Conservation (phyloP, 768 basidiomycete species). For the Boletus rubroflammeus region DNA sequence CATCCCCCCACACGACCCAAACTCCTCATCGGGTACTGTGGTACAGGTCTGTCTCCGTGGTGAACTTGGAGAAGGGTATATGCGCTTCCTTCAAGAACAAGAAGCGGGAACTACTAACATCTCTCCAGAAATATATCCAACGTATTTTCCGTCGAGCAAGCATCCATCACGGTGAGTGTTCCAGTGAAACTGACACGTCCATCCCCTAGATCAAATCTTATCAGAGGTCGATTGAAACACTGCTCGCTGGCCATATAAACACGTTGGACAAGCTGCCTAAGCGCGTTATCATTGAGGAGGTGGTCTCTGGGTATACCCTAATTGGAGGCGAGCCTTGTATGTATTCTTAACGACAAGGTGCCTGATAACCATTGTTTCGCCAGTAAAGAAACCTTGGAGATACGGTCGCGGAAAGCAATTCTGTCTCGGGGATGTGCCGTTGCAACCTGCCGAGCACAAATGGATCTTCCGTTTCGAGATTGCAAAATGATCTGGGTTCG, state of each 20-base stretch:
- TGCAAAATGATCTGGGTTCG: neutral
- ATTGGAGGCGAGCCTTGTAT: constrained; percentile 13
- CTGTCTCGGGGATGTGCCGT: constrained; percentile 13
- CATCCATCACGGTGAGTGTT: constrained; percentile 20
- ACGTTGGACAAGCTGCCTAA: constrained; percentile 12
- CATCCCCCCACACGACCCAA: constrained; percentile 8
- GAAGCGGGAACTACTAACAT: neutral
- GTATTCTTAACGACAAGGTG: neutral
- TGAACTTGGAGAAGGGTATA: constrained; percentile 17
- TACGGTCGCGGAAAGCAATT: constrained; percentile 29
- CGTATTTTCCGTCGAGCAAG: constrained; percentile 9
- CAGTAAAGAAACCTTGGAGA: constrained; percentile 26
- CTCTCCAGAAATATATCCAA: constrained; percentile 2
- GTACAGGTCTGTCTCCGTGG: constrained; percentile 25
- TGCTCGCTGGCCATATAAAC: constrained; percentile 20
- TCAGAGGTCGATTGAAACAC: constrained; percentile 26
- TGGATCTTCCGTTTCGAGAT: constrained; percentile 25
- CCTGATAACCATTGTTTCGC: constrained; percentile 5
- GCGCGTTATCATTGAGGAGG: constrained; percentile 11
- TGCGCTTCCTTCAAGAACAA: constrained; percentile 3
- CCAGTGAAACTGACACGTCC: neutral
- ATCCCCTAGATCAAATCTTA: neutral
- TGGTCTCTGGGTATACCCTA: constrained; percentile 15
- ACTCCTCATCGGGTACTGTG: constrained; percentile 14
- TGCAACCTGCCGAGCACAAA: constrained; percentile 25